Base-by-base conservation (phyloP, 805 yeast species). In the Kuraishia piskuri region DNA sequence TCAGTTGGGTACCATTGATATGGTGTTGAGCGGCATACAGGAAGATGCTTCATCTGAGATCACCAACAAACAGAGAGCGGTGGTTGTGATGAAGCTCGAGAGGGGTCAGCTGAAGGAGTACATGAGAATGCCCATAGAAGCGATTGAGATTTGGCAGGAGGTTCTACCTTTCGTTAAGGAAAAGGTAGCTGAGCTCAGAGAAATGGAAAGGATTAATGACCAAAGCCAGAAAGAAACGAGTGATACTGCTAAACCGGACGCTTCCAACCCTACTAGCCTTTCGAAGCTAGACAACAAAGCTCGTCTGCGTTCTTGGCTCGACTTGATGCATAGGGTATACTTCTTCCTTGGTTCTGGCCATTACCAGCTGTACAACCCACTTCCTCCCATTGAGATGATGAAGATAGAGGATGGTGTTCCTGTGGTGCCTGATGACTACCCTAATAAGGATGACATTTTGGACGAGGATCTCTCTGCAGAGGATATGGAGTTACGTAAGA, bases 311-410 rank as follows among this genome's bases (percentile, higher is more conserved):
- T 62, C 70, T 14, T 77, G 83, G 81, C 58, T 76, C 31, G 86
- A 88, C 51, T 61, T 82, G 10, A 68, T 88, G 17, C 97, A 94
- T 64, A 83, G 91, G 51, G 76, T 85, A 48, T 86, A 80, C 62
- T 92, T 91, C 62, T 80, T 90, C 56, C 71, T 87, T 23, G 97
- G 89, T 0, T 81, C 90, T 1, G 79, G 87, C 0, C 80, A 86
- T 61, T 88, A 76, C 57, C 91, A 86, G 59, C 63, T 73, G 36
- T 72, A 73, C 48, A 62, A 69, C 12, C 76, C 74, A 7, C 66
- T 68, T 61, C 59, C 62, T 21, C 63, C 63, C 3, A 63, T 63
- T 31, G 59, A 58, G 21, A 68, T 69, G 46, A 68, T 66, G 25
- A 58, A 65, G 21, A 57, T 63, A 49, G 9, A 52, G 24, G 22